phyloP scores from a whole-genome alignment of 78 protist species.

The Dictyostelium purpureum region DNA sequence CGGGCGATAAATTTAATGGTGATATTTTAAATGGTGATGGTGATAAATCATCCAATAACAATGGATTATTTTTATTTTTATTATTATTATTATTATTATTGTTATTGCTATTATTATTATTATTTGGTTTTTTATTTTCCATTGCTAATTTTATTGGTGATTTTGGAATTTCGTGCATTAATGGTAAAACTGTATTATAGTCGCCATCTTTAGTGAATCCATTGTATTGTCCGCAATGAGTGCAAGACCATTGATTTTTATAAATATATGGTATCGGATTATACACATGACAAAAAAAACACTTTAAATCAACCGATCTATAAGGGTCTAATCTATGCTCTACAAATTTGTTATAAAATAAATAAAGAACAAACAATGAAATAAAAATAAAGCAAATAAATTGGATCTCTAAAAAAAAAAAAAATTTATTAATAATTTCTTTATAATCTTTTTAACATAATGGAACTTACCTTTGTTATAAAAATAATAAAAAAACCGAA shows the following conservation, averaged over 20 bases:
- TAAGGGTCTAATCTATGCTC: background rate
- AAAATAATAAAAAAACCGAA: no score
- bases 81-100: background rate
- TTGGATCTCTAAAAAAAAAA: no score
- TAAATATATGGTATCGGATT: background rate
- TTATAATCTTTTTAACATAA: no score
- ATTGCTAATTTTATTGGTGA: background rate
- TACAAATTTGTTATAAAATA: background rate
- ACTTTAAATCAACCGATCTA: conserved; percentile 24
- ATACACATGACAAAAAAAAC: conserved; percentile 11
- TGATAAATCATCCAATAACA: no score
- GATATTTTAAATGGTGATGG: background rate
- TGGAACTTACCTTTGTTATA: no score
- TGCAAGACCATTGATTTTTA: conserved; percentile 16
- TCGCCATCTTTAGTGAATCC: conserved; percentile 34
- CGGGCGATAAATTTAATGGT: background rate
- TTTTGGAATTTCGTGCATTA: background rate
- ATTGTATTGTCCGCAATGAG: conserved; percentile 19
- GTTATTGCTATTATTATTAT: background rate
- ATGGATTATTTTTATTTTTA: no score
- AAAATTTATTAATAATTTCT: no score
- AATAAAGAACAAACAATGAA: background rate
- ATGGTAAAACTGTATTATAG: conserved; percentile 1
- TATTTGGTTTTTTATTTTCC: background rate
- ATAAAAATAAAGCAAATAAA: no score